Evolutionary conservation across 2,329 filamentous ascomycete genomes (phyloP).

Genomic region (Talaromyces marneffei): DNA sequence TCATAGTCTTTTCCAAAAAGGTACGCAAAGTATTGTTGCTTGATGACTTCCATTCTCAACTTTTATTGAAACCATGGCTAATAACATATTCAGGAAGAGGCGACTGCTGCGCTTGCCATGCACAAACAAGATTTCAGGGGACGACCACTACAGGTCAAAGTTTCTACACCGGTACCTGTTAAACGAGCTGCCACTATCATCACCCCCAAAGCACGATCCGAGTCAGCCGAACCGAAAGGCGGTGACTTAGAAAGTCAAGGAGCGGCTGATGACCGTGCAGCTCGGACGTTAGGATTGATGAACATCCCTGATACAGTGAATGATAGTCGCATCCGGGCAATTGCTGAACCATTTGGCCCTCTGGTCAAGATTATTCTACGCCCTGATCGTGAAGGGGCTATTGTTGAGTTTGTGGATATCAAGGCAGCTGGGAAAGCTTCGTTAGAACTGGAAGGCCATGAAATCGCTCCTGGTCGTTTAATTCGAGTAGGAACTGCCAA

Average conservation of each 20-base stretch:
- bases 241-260: constrained; percentile 35
- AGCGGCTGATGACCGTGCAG: constrained; percentile 42
- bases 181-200: constrained; percentile 43
- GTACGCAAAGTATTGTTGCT: constrained; percentile 26
- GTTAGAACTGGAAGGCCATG: constrained; percentile 42
- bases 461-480: constrained; percentile 39
- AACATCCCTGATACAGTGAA: constrained; percentile 90
- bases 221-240: constrained; percentile 26
- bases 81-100: constrained; percentile 49
- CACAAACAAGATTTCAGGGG: constrained; percentile 65
- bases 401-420: constrained; percentile 71
- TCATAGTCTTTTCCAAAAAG: constrained; percentile 68
- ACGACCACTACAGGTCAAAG: constrained; percentile 61
- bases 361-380: constrained; percentile 73
- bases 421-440: constrained; percentile 60
- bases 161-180: constrained; percentile 41
- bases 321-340: constrained; percentile 68
- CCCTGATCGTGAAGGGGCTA: constrained; percentile 76
- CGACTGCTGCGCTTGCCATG: constrained; percentile 60
- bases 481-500: constrained; percentile 47
- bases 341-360: constrained; percentile 64
- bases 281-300: constrained; percentile 73
- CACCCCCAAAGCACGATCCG: constrained; percentile 34
- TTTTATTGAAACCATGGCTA: constrained; percentile 3
- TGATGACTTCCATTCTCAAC: background rate